Base-by-base conservation (phyloP, 257 asterid species). In the Linderniella brevidens region DNA sequence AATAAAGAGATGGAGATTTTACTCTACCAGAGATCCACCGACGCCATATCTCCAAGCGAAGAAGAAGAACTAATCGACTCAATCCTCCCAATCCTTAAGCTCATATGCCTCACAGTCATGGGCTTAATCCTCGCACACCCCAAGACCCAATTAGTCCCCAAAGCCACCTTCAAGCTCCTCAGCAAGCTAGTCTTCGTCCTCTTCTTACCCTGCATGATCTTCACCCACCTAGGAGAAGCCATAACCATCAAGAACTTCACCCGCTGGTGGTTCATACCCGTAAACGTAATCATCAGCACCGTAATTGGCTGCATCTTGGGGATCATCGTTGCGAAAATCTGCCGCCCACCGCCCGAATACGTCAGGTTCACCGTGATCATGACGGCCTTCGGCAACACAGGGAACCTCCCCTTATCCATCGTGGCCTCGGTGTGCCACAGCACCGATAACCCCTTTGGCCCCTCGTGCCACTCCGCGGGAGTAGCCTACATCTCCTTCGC, bases 321-420 rank as follows among this genome's bases (percentile, higher is more conserved):
- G 6, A 59, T 64, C 40, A 25, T 85, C 39, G 98, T 84, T 20
- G 79, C 95, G 0, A 57, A 59, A 9, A 62, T 88, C 18, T 84
- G 94, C 58, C 66, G 73, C 42, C 88, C 98, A 0, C 96, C 96
- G 4, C 86, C 76, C 0, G 92, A 88, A 49, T 88, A 59, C 63
- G 37, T 74, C 19, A 64, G 98, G 56, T 85, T 81, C 56, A 88
- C 98, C 0, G 55, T 88, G 6, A 81, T 88, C 1, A 79, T 78
- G 72, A 88, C 94, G 0, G 98, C 92, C 1, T 88, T 84, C 62
- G 98, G 96, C 12, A 88, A 88, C 78, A 80, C 96, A 1, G 98
- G 98, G 0, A 88, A 85, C 62, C 72, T 88, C 7, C 95, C 94
- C 46, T 79, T 88, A 49, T 72, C 98, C 3, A 84, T 88, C 25